Percentiles rank a stretch among this genome's conserved stretches.
Conservation (phyloP, 305 asterid species). For the Caryopteris hybrid region DNA sequence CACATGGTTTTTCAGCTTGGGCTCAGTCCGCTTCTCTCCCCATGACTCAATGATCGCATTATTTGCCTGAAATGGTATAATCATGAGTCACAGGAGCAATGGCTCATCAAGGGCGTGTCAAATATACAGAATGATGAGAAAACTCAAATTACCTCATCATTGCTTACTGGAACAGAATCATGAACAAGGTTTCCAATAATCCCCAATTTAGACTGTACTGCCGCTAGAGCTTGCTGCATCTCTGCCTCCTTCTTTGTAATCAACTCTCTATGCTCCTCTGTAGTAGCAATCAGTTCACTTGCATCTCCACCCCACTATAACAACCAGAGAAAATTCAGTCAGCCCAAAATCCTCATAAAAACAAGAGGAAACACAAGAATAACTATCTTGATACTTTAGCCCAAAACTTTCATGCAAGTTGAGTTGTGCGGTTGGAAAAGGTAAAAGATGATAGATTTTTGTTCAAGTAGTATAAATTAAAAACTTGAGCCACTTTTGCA, state of each 20-base stretch:
- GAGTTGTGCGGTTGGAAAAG: not conserved
- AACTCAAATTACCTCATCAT: slow-evolving; percentile 50
- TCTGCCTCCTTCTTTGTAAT: slow-evolving; percentile 48
- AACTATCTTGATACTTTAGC: not conserved
- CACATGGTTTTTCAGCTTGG: slow-evolving; percentile 81
- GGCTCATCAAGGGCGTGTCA: not conserved
- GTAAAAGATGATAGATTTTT: not conserved
- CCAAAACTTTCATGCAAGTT: not conserved
- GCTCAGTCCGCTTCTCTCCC: slow-evolving; percentile 74
- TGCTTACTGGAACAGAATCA: slow-evolving; percentile 67
- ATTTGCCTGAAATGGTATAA: slow-evolving; percentile 38
- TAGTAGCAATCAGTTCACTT: slow-evolving; percentile 35
- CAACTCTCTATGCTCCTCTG: slow-evolving; percentile 49
- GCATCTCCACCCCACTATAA: slow-evolving; percentile 53
- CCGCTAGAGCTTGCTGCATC: slow-evolving; percentile 60
- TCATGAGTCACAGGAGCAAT: not conserved
- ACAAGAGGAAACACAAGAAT: not conserved
- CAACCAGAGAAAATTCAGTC: not conserved
- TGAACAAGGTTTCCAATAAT: slow-evolving; percentile 73
- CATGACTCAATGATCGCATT: slow-evolving; percentile 61
- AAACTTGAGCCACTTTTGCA: not conserved
- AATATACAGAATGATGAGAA: not conserved
- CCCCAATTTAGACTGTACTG: slow-evolving; percentile 45
- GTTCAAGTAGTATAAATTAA: not conserved
- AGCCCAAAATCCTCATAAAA: not conserved